Base-by-base conservation (phyloP, 2,329 filamentous ascomycete species). In the Macrophomina pseudophaseolina region DNA sequence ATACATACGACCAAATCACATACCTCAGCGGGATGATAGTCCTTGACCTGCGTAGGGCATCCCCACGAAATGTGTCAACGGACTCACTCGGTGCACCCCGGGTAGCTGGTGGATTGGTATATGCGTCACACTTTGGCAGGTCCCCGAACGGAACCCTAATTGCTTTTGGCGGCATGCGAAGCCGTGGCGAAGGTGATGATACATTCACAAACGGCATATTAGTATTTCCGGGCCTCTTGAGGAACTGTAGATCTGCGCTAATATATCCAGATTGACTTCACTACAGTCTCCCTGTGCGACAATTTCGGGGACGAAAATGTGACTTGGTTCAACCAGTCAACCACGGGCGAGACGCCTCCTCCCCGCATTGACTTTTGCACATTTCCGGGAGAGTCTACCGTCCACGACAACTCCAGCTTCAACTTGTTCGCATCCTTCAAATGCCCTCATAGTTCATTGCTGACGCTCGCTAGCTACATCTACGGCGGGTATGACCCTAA, bases 401-500 rank as follows among this genome's bases (percentile, higher is more conserved):
- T 82, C 0, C 74, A 76, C 4, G 83, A 85, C 64, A 79, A 80
- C 60, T 82, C 81, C 1, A 82, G 79, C 66, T 79, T 83, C 60
- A 84, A 84, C 64, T 81, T 86, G 69, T 74, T 62, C 14, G 46
- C n/a, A n/a, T 3, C 53, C 40, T 40, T 16, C 23, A 23, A 23
- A 23, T 23, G 6, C 23, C 23, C 18, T 48, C 81, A 82, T 60
- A 23, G 38, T 30, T 8, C 3, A 7, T 16, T 7, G 42, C 56
- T 60, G 4, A 60, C 42, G 4, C 14, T 7, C 5, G 60, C 48
- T 38, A 63, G 59, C 8, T 77, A 75, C 42, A 44, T 86, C 54
- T 85, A 85, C 65, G 84, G 84, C 16, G 84, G 84, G 5, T 75
- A 74, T 32, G 74, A 82, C 65, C 74, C 73, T 6, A 78, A 72